Evolutionary conservation across 768 basidiomycete genomes (phyloP).

Genomic region (Leccinum ochraceum): DNA sequence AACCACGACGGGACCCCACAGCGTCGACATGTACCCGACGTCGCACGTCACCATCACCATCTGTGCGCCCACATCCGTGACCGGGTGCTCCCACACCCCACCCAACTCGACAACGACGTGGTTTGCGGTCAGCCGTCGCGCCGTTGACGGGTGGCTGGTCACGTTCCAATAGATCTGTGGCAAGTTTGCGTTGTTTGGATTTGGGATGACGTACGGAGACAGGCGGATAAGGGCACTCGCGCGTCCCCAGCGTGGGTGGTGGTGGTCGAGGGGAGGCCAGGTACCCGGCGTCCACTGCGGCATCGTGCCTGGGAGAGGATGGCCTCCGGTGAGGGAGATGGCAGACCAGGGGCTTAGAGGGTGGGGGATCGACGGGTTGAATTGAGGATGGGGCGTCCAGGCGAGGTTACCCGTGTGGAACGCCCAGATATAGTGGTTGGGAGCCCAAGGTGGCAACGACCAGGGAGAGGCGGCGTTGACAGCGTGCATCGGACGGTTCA

Average conservation of each 20-base stretch:
- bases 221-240: slow-evolving; percentile 23
- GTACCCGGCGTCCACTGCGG: slow-evolving; percentile 30
- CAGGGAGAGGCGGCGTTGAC: neutral
- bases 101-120: slow-evolving; percentile 25
- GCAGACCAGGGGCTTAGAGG: slow-evolving; percentile 21
- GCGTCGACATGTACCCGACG: slow-evolving; percentile 23
- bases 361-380: slow-evolving; percentile 6
- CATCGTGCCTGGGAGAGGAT: slow-evolving; percentile 21
- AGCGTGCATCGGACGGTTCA: neutral
- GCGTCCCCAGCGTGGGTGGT: neutral
- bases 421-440: slow-evolving; percentile 26
- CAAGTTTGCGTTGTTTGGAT: slow-evolving; percentile 30
- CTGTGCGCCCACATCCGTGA: slow-evolving; percentile 24
- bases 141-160: slow-evolving; percentile 32
- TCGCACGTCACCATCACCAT: slow-evolving; percentile 29
- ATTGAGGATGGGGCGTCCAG: slow-evolving; percentile 28
- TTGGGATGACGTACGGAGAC: slow-evolving; percentile 32
- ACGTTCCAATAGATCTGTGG: slow-evolving; percentile 40
- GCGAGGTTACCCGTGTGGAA: slow-evolving; percentile 25
- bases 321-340: slow-evolving; percentile 22
- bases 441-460: slow-evolving; percentile 17
- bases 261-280: slow-evolving; percentile 28
- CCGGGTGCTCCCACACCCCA: slow-evolving; percentile 15
- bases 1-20: slow-evolving; percentile 54
- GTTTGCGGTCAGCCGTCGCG: slow-evolving; percentile 33